phyloP scores from a whole-genome alignment of 768 basidiomycete species.

The Tephrocybe sp. region DNA sequence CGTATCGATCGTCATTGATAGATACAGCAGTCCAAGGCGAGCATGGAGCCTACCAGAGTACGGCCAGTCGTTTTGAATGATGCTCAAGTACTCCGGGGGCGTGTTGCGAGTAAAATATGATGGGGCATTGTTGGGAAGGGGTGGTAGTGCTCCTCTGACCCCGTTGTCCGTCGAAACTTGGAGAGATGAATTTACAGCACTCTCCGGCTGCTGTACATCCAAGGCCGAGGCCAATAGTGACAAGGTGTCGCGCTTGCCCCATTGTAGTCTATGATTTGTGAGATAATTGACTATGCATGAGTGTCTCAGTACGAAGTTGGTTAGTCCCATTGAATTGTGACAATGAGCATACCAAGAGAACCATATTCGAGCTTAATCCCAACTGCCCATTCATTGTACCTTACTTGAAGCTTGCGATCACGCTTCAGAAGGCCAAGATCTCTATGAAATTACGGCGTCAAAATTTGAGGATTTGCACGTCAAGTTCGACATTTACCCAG shows the following conservation, averaged over 20 bases:
- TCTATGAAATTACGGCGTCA: slow-evolving; percentile 36
- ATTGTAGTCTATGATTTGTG: slow-evolving; percentile 65
- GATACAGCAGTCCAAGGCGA: neutral
- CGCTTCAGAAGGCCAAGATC: slow-evolving; percentile 82
- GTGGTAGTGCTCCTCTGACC: slow-evolving; percentile 21
- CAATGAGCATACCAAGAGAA: slow-evolving; percentile 51
- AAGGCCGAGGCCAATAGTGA: slow-evolving; percentile 59
- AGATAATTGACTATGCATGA: slow-evolving; percentile 67
- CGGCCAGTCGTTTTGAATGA: slow-evolving; percentile 87
- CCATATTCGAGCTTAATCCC: slow-evolving; percentile 63
- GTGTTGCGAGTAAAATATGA: slow-evolving; percentile 69
- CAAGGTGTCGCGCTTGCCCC: slow-evolving; percentile 69
- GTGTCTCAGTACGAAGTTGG: neutral
- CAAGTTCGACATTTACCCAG: slow-evolving; percentile 50
- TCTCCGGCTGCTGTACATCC: slow-evolving; percentile 26
- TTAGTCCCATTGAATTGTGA: neutral
- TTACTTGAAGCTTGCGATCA: slow-evolving; percentile 62
- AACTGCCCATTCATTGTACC: slow-evolving; percentile 62
- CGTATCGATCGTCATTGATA: slow-evolving; percentile 32
- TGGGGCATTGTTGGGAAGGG: slow-evolving; percentile 37
- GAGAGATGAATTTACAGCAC: neutral
- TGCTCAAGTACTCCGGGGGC: slow-evolving; percentile 57
- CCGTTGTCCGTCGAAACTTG: neutral
- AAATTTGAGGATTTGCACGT: neutral
- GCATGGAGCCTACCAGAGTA: slow-evolving; percentile 61